These are phyloP conservation scores for Russula vinacea DNA, from an alignment of 768 basidiomycete species.

Conservation along the genomic window DNA sequence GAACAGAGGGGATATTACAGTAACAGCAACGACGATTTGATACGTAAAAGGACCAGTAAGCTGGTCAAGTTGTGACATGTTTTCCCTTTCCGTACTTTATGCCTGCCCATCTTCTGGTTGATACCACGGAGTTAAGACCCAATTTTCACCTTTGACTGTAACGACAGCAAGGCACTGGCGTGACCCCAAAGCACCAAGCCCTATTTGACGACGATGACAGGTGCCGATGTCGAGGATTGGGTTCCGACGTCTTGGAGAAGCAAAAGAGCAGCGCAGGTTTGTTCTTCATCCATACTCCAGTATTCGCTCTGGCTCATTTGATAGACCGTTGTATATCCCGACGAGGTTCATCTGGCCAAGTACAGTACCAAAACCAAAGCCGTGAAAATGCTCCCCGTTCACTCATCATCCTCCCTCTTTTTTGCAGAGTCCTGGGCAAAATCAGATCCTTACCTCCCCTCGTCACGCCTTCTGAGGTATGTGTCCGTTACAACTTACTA, in stretches of 20 bases:
- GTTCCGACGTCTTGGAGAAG: constrained; percentile 75
- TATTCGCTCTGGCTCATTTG: neutral
- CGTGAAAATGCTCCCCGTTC: neutral
- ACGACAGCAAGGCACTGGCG: too few relatives aligned
- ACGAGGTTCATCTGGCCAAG: constrained; percentile 38
- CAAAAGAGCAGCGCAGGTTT: constrained; percentile 73
- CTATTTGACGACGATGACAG: neutral
- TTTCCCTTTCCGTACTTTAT: too few relatives aligned
- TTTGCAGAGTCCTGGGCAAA: constrained; percentile 68
- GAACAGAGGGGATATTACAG: too few relatives aligned
- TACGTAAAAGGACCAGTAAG: too few relatives aligned
- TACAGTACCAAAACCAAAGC: neutral
- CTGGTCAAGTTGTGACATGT: too few relatives aligned
- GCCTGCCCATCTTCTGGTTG: too few relatives aligned
- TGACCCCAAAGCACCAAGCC: too few relatives aligned
- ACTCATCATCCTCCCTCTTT: neutral
- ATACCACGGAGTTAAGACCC: too few relatives aligned
- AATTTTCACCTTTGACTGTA: too few relatives aligned
- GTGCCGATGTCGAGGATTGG: constrained; percentile 46
- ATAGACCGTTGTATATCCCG: constrained; percentile 42
- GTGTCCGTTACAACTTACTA: neutral
- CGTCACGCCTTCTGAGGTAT: constrained; percentile 88
- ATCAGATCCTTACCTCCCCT: constrained; percentile 79
- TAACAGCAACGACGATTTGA: too few relatives aligned
- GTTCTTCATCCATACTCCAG: constrained; percentile 5